Percentiles rank a stretch among this genome's conserved stretches.
phyloP scores from a whole-genome alignment of 2,329 filamentous ascomycete species.

The Colletotrichum australisinense region DNA sequence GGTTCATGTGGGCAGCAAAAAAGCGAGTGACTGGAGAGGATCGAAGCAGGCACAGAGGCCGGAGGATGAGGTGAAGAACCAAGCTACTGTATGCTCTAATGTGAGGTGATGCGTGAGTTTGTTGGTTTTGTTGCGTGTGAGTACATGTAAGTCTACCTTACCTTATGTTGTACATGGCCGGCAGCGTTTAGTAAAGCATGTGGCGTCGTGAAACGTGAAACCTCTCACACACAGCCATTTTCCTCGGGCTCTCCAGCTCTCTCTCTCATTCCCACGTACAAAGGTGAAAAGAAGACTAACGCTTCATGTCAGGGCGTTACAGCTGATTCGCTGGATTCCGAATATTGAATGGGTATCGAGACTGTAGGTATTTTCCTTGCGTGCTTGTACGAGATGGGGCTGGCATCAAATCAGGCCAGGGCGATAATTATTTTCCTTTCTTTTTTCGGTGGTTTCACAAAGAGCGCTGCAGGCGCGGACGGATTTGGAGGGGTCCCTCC shows the following conservation, averaged over 20 bases:
- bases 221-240: background rate
- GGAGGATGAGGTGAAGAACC: background rate
- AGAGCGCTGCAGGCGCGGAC: constrained; percentile 6
- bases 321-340: constrained; percentile 1
- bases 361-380: background rate
- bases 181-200: background rate
- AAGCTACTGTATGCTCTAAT: background rate
- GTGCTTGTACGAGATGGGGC: background rate
- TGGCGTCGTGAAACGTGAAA: background rate
- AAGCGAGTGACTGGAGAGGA: background rate
- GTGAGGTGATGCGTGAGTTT: background rate
- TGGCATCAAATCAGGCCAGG: background rate
- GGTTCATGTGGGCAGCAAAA: background rate
- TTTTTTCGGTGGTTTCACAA: constrained; percentile 9
- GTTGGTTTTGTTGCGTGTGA: background rate
- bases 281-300: background rate
- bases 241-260: background rate
- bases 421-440: no score
- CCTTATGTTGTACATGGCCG: background rate
- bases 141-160: no score
- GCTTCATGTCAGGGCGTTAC: constrained; percentile 6
- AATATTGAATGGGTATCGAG: background rate
- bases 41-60: background rate
- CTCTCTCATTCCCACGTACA: background rate
- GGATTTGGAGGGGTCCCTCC: background rate